Evolutionary conservation across 139 green algal genomes (phyloP).

Genomic region (Coelastrella sp.): DNA sequence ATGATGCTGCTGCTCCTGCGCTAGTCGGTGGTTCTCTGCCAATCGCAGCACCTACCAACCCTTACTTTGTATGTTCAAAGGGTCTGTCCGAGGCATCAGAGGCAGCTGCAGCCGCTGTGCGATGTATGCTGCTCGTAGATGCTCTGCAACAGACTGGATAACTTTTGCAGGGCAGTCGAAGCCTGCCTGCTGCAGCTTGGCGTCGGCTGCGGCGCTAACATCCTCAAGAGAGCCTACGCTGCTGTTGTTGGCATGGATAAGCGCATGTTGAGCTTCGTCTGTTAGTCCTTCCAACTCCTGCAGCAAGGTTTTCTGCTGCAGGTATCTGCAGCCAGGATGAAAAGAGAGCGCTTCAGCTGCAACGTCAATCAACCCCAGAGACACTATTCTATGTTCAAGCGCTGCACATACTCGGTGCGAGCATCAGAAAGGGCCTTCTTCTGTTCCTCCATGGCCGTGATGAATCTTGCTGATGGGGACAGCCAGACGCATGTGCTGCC

Average conservation of each 20-base stretch:
- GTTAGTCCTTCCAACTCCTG: background rate
- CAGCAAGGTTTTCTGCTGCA: background rate
- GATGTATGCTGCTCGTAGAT: slow-evolving; percentile 1
- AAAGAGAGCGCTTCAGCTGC: no score
- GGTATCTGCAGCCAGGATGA: slow-evolving; percentile 16
- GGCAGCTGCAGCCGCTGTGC: slow-evolving; percentile 26
- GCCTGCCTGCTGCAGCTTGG: slow-evolving; percentile 10
- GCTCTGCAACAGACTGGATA: background rate
- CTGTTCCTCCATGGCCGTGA: no score
- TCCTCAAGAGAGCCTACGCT: background rate
- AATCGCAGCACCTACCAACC: no score
- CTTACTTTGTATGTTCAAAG: no score
- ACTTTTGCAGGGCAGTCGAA: background rate
- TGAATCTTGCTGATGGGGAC: no score
- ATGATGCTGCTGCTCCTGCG: no score
- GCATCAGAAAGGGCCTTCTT: no score
- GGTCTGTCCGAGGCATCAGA: background rate
- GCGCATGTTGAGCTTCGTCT: background rate
- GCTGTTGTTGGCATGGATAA: background rate
- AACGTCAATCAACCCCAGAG: no score
- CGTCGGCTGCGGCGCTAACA: background rate
- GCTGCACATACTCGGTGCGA: no score
- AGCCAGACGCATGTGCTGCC: no score
- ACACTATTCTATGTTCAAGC: no score
- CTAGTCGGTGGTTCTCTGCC: no score